A percentile compares a stretch with the other conserved stretches of the same genome.
phyloP scores from a whole-genome alignment of 208 protist genomes.

The Crithidia sp. region DNA sequence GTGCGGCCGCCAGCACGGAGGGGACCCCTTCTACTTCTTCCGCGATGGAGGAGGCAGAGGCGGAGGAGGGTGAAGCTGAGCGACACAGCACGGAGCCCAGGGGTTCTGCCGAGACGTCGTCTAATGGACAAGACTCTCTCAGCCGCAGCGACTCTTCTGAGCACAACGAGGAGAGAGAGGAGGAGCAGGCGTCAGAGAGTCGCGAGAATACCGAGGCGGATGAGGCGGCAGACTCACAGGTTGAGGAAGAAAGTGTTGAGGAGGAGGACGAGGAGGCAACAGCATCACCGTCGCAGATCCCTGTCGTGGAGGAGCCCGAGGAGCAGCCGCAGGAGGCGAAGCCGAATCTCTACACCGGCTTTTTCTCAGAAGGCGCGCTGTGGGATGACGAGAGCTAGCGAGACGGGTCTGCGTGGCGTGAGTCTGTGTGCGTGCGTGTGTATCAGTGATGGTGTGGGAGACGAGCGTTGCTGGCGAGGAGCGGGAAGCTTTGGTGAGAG shows the following conservation, averaged over 20 bases:
- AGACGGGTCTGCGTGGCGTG: not conserved
- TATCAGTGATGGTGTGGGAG: too few relatives aligned
- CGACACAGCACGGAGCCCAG: too few relatives aligned
- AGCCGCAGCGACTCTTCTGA: not conserved
- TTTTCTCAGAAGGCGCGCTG: slow-evolving; percentile 18
- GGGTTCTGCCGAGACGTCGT: too few relatives aligned
- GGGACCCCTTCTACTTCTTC: not conserved
- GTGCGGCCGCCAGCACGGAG: too few relatives aligned
- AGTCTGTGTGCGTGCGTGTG: too few relatives aligned
- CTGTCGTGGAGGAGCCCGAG: not conserved
- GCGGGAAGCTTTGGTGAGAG: too few relatives aligned
- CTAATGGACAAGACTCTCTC: too few relatives aligned
- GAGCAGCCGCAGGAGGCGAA: not conserved
- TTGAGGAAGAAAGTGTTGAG: slow-evolving; percentile 3
- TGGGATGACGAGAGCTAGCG: slow-evolving; percentile 15
- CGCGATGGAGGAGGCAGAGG: not conserved
- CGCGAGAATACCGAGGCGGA: not conserved
- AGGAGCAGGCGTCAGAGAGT: not conserved
- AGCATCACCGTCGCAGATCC: not conserved
- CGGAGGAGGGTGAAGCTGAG: not conserved
- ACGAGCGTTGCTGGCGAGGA: too few relatives aligned
- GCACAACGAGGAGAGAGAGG: not conserved
- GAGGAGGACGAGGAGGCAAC: slow-evolving; percentile 7
- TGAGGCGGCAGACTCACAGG: not conserved
- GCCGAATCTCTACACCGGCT: slow-evolving; percentile 11